Conservation (phyloP, 352 stramenopile genomes). For the Globisporangium middletonii region DNA sequence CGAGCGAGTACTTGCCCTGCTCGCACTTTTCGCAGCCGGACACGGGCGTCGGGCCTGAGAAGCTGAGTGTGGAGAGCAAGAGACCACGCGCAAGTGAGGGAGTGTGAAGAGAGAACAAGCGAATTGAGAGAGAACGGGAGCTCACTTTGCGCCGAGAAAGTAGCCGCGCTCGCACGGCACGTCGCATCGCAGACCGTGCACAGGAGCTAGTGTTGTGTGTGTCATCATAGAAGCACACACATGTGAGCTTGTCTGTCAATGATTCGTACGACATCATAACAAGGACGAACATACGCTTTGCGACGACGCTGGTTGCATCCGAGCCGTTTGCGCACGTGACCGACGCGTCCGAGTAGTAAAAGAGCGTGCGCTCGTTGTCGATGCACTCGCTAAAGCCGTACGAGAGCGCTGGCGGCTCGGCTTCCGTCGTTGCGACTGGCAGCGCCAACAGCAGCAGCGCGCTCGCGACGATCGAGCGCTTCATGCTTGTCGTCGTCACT, state of each 20-base stretch:
- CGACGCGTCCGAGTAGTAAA: slow-evolving; percentile 54
- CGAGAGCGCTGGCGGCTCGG: slow-evolving; percentile 16
- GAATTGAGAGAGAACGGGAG: slow-evolving; percentile 3
- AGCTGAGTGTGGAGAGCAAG: slow-evolving; percentile 21
- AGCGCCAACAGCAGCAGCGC: background rate
- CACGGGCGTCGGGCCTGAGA: slow-evolving; percentile 43
- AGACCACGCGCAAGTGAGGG: background rate
- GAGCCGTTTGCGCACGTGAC: slow-evolving; percentile 40
- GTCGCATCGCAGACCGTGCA: slow-evolving; percentile 63
- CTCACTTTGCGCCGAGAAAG: slow-evolving; percentile 75
- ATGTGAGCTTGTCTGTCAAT: background rate
- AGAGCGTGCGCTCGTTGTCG: slow-evolving; percentile 68
- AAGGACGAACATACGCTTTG: slow-evolving; percentile 33
- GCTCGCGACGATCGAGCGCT: too few relatives aligned
- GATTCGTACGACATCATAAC: background rate
- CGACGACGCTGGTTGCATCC: slow-evolving; percentile 18
- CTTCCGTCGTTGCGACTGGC: background rate
- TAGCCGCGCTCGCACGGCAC: slow-evolving; percentile 63
- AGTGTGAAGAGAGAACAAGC: background rate
- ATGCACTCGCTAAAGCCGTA: slow-evolving; percentile 83
- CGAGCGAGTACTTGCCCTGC: slow-evolving; percentile 70
- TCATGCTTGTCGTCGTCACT: too few relatives aligned
- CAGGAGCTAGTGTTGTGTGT: slow-evolving; percentile 32
- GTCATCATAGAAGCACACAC: background rate
- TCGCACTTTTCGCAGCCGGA: slow-evolving; percentile 71